Evolutionary conservation across 331 rosid species (phyloP).

Genomic region (Malus hybrid): DNA sequence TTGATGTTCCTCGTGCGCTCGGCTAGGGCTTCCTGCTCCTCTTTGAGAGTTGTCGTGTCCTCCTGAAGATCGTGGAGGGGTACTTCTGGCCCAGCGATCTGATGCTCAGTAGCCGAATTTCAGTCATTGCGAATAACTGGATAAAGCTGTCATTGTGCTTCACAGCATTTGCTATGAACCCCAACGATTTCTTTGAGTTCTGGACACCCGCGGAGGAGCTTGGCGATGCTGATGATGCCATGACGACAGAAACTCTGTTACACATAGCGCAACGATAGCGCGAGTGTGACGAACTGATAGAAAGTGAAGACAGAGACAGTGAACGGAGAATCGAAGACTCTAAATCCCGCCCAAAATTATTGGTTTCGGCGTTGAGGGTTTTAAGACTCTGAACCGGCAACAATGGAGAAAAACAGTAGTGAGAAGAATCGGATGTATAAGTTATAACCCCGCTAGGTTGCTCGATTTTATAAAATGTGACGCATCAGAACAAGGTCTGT

Average conservation of each 20-base stretch:
- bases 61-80: slow-evolving; percentile 56
- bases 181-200: slow-evolving; percentile 20
- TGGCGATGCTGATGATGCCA: slow-evolving; percentile 47
- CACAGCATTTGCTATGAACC: slow-evolving; percentile 32
- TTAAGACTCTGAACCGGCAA: too few relatives aligned
- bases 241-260: background rate
- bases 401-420: too few relatives aligned
- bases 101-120: slow-evolving; percentile 57
- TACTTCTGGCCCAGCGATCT: slow-evolving; percentile 21
- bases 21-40: slow-evolving; percentile 46
- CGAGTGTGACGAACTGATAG: background rate
- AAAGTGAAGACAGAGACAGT: too few relatives aligned
- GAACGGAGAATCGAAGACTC: too few relatives aligned
- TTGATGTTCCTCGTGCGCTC: slow-evolving; percentile 50
- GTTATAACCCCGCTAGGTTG: too few relatives aligned
- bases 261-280: background rate
- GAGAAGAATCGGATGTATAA: too few relatives aligned
- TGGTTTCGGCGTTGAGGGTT: too few relatives aligned
- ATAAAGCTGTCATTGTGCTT: slow-evolving; percentile 66
- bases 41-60: slow-evolving; percentile 43
- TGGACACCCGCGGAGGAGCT: slow-evolving; percentile 20
- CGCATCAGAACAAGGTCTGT: too few relatives aligned
- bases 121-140: slow-evolving; percentile 72
- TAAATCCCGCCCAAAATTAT: too few relatives aligned
- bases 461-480: too few relatives aligned